Percentiles rank a stretch among this genome's conserved stretches.
Evolutionary conservation across 345 rosid genomes (phyloP).

Genomic region (Excoecaria cochinchinensis): DNA sequence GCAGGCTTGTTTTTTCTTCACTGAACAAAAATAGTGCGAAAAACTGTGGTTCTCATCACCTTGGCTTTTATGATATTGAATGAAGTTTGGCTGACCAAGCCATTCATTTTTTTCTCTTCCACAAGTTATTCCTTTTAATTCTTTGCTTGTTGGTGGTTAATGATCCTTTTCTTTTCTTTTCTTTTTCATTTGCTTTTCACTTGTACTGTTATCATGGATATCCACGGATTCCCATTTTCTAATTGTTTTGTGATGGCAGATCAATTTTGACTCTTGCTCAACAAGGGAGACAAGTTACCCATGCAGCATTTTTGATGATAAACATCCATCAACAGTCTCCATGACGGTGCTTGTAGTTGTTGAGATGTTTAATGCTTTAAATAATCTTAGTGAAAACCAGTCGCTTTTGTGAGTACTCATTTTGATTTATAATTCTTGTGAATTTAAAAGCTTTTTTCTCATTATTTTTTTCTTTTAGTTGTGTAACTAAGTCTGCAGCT

Average conservation of each 20-base stretch:
- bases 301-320: constrained; percentile 89
- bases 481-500: not conserved
- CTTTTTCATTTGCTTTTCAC: not conserved
- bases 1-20: not conserved
- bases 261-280: constrained; percentile 87
- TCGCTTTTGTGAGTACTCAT: constrained; percentile 76
- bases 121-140: not conserved
- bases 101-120: not conserved
- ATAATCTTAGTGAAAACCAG: constrained; percentile 98
- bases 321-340: constrained; percentile 93
- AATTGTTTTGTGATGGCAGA: constrained; percentile 46
- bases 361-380: constrained; percentile 98
- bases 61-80: constrained; percentile 5
- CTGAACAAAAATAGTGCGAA: not conserved
- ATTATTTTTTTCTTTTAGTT: not conserved
- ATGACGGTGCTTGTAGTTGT: constrained; percentile 99
- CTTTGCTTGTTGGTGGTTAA: not conserved
- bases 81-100: not conserved
- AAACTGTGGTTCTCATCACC: not conserved
- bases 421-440: not conserved
- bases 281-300: constrained; percentile 84
- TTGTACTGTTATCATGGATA: not conserved
- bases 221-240: not conserved
- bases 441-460: too few species aligned
- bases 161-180: not conserved